Conservation (phyloP, 768 basidiomycete genomes). For the Leccinum variicolor region DNA sequence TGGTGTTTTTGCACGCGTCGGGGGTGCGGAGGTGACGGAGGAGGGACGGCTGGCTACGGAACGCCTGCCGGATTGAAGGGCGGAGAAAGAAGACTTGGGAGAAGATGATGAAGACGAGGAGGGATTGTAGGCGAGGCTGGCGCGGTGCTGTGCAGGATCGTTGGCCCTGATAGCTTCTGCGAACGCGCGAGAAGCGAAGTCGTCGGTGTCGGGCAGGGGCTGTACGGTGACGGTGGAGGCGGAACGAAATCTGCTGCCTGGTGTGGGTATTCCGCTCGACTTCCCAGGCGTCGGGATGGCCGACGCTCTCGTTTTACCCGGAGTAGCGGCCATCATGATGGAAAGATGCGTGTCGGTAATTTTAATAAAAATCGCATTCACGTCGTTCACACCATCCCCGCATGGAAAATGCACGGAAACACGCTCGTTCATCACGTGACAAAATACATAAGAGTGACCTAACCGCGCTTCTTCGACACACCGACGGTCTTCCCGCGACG, state of each 20-base stretch:
- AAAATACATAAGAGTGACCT: slow-evolving; percentile 19
- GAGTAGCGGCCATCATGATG: slow-evolving; percentile 28
- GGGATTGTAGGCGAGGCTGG: slow-evolving; percentile 35
- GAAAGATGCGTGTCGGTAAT: background rate
- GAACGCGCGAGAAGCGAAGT: slow-evolving; percentile 69
- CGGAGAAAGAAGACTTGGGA: slow-evolving; percentile 39
- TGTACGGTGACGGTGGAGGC: slow-evolving; percentile 48
- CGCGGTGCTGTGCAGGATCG: slow-evolving; percentile 70
- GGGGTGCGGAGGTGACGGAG: slow-evolving; percentile 55
- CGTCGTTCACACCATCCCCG: background rate
- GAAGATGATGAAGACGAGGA: slow-evolving; percentile 47
- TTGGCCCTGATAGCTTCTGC: slow-evolving; percentile 78
- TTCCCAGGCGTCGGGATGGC: slow-evolving; percentile 48
- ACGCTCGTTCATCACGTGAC: slow-evolving; percentile 20
- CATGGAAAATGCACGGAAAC: background rate
- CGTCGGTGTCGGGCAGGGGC: slow-evolving; percentile 37
- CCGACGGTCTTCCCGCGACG: slow-evolving; percentile 95
- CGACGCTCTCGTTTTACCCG: slow-evolving; percentile 40
- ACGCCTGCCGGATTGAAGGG: slow-evolving; percentile 40
- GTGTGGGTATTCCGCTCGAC: slow-evolving; percentile 58
- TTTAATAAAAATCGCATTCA: background rate
- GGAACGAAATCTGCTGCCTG: slow-evolving; percentile 61
- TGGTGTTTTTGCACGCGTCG: slow-evolving; percentile 51
- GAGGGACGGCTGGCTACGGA: slow-evolving; percentile 56
- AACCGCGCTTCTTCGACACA: slow-evolving; percentile 88